Evolutionary conservation across 495 filamentous ascomycete species (phyloP), one percentile per base, ranked within the genome.

Genomic region (Neurospora discreta): DNA sequence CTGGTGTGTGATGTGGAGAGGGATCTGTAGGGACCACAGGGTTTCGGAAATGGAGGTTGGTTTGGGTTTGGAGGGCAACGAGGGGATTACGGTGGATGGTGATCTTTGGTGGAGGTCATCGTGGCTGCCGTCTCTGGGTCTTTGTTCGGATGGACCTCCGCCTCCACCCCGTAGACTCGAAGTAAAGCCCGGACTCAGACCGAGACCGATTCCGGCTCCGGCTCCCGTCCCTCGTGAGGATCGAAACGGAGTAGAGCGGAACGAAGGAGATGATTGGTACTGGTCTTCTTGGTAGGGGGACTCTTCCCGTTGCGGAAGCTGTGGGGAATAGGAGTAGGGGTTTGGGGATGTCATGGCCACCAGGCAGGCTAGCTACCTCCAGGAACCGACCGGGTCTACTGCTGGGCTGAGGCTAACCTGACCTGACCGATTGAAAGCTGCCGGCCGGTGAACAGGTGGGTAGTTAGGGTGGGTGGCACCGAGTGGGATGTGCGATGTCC

Each of bases 1-100:
- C 18, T 79, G 71, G 76, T 88, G 85, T 9, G 82, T 86, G 75
- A 88, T 83, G 76, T 81, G 76, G 18, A 88, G 77, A n/a, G 86
- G 86, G 23, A 87, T 78, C 46, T 81, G 81, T 30, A 85, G 79
- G 68, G 74, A 74, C 86, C 85, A 88, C 60, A 88, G 82, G 72
- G 78, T 76, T 74, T 80, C 76, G 11, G 82, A 77, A 68, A 84
- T 77, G 46, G 81, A 70, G n/a, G 52, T 65, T 65, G 52, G 26
- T 65, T 65, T 65, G 33, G 52, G 52, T 65, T 65, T 65, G 26
- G 70, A 67, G 26, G 77, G 72, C 42, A 75, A 39, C 16, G 39
- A 39, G 39, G 39, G 9, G 72, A 70, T 38, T 13, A 67, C 44
- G 23, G 23, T 5, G 13, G 67, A 40, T n/a, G 39, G 1, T 30